Evolutionary conservation across 371 early-diverging fungal species (phyloP), one percentile per base, ranked within the genome.

Genomic region (Cladochytrium tenue): DNA sequence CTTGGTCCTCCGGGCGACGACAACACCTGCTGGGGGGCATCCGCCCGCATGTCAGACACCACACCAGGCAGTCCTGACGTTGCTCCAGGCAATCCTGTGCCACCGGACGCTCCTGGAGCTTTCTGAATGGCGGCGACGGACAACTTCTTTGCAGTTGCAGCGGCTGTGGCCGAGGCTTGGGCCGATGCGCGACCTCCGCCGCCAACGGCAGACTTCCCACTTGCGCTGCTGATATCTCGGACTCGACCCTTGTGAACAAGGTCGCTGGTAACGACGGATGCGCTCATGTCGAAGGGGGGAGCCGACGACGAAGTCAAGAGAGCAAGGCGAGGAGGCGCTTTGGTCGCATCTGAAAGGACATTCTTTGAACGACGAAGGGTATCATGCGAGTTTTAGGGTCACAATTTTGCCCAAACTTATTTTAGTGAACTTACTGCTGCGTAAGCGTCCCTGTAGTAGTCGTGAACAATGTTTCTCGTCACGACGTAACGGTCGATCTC

Each of bases 391-490:
- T 7, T 43, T 43, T 7, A 43, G 20, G 7, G 20, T 13, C 43
- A 43, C 43, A 43, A 20, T 20, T n/a, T n/a, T n/a, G n/a, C n/a
- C n/a, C n/a, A n/a, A n/a, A n/a, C n/a, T n/a, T n/a, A n/a, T n/a
- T n/a, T n/a, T n/a, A n/a, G n/a, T 2, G 17, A 58, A 70, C 75
- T 64, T 62, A 79, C 79, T 58, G 61, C 34, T 25, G 71, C 74
- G 62, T 74, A 69, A 0, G 81, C 72, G 62, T 85, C 86, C 33
- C 70, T 58, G 56, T 56, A 84, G 63, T 77, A 85, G 57, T 85
- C 86, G 15, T 64, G 25, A 1, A 81, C 69, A 3, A 83, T 51
- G 50, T 76, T 72, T 60, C 68, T 67, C 0, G 84, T 80, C 13
- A 70, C 64, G 1, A 71, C 27, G 56, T 68, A 81, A 35, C 79